These are phyloP conservation scores for Citrus australasica DNA, from an alignment of 345 rosid genomes.

Conservation along the genomic window DNA sequence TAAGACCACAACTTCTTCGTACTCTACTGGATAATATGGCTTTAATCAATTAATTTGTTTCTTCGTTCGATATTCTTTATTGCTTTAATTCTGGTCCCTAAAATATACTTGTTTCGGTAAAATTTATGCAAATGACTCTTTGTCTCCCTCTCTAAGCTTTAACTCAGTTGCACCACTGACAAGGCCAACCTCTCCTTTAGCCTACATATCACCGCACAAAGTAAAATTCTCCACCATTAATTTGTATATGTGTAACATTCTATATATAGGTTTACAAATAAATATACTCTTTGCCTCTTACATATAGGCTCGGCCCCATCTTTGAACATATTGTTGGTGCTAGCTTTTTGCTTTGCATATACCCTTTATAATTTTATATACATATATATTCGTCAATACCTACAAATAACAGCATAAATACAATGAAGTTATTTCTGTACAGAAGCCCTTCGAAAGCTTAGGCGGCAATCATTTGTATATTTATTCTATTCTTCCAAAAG, in stretches of 20 bases:
- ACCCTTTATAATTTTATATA: neutral
- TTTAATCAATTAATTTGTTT: neutral
- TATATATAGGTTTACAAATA: constrained; percentile 2
- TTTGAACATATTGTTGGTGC: constrained; percentile 13
- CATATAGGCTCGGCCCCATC: neutral
- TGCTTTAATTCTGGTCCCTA: neutral
- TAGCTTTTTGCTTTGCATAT: constrained; percentile 13
- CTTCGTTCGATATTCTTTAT: neutral
- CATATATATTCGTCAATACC: neutral
- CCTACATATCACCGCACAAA: constrained; percentile 19
- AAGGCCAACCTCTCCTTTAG: neutral
- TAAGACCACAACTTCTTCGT: neutral
- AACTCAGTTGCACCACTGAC: neutral
- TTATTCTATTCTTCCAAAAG: constrained; percentile 1
- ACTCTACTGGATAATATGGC: neutral
- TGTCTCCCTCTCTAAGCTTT: neutral
- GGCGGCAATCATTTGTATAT: constrained; percentile 16
- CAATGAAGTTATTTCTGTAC: neutral
- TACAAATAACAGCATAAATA: neutral
- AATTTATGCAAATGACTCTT: neutral
- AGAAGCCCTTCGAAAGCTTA: neutral
- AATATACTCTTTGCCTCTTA: neutral
- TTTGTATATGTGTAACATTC: constrained; percentile 13
- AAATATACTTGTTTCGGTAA: neutral
- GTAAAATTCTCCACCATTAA: constrained; percentile 7